These are phyloP conservation scores for Cutaneotrichosporon dermatis DNA, from an alignment of 1,284 basidiomycete genomes.

Conservation along the genomic window DNA sequence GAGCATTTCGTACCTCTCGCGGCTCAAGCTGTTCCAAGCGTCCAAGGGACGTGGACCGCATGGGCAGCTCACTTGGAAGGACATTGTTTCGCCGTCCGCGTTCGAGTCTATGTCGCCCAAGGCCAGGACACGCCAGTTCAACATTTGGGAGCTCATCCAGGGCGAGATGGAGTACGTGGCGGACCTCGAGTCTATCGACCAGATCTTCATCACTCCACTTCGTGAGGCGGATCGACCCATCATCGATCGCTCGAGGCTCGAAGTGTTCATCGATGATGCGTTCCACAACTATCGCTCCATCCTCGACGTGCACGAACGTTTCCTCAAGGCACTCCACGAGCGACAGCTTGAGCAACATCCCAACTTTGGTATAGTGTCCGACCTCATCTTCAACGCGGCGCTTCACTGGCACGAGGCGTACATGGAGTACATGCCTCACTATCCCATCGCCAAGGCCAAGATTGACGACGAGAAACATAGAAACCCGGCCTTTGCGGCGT, in stretches of 20 bases:
- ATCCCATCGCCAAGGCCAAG: conserved; percentile 85
- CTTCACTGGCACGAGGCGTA: conserved; percentile 91
- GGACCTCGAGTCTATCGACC: conserved; percentile 84
- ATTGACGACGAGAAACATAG: conserved; percentile 81
- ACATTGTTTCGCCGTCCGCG: conserved; percentile 69
- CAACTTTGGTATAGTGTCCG: conserved; percentile 73
- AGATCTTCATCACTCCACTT: conserved; percentile 62
- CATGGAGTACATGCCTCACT: conserved; percentile 86
- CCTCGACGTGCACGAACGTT: conserved; percentile 68
- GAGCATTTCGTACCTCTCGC: conserved; percentile 68
- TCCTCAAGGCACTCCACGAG: conserved; percentile 75
- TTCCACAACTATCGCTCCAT: conserved; percentile 73
- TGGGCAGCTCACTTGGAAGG: conserved; percentile 78
- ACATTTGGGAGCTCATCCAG: conserved; percentile 92
- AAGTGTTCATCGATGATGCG: conserved; percentile 79
- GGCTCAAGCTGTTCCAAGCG: conserved; percentile 77
- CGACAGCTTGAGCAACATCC: conserved; percentile 90
- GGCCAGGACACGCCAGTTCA: conserved; percentile 82
- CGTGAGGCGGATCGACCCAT: conserved; percentile 69
- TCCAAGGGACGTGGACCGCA: conserved; percentile 72
- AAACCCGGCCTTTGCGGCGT: conserved; percentile 73
- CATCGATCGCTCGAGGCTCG: conserved; percentile 65
- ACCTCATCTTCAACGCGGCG: conserved; percentile 79
- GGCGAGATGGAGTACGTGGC: conserved; percentile 93
- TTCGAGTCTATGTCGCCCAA: conserved; percentile 63